Base-by-base conservation (phyloP, 495 filamentous ascomycete genomes). In the Xylaria sp. region DNA sequence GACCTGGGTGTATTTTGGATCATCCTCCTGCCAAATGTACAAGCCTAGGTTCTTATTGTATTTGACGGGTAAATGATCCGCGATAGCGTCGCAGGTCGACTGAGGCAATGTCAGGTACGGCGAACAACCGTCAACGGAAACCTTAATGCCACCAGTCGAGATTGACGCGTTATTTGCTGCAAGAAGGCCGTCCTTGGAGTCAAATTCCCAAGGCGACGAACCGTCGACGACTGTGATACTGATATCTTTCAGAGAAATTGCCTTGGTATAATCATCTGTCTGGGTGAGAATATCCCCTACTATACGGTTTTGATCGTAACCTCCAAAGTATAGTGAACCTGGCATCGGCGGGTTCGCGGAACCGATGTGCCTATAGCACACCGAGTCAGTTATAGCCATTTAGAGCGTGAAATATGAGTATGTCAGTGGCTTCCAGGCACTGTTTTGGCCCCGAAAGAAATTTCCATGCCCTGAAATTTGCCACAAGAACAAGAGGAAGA, bases 41-140 rank as follows among this genome's bases (percentile, higher is more conserved):
- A 87, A 77, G 7, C 82, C 84, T 8, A 83, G 72, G 8, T 69
- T 59, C 3, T 75, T 46, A 21, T 83, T 73, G 50, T 80, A 87
- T 0, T 67, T 79, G 31, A 88, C 82, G 0, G 86, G 86, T 14
- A 89, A 75, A 40, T 82, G 41, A 3, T 74, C 63, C 12, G 86
- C 77, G 24, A 88, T 81, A 4, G 84, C 83, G 21, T 83, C 80
- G 76, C 87, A 89, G 21, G 86, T 86, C 37, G 79, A 77, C 41
- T 79, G 69, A 5, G 87, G 87, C 9, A 88, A 78, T 65, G 83
- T 83, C 1, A 88, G 65, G 65, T 88, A 88, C 6, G 87, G 86
- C 7, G 80, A 75, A 8, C 76, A 72, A 1, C 84, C 80, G 61
- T 82, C 79, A 37, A 83, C 76, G 11, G 77, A 61, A 17, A 82